Conservation (phyloP, 805 yeast species). For the Helenozyma baotianmanensis region DNA sequence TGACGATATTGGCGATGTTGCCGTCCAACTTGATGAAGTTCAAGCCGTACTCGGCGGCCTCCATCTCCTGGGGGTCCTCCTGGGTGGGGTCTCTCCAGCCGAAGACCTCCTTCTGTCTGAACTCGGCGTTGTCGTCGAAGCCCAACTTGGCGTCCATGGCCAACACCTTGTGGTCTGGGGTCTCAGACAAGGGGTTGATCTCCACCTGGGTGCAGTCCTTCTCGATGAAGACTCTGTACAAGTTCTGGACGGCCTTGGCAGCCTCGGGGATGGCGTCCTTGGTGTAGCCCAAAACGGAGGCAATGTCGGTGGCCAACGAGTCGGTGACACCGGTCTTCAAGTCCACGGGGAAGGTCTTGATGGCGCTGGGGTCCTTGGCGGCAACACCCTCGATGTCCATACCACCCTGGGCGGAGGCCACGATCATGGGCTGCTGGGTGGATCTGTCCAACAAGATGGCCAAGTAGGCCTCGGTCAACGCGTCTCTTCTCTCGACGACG, state of each 20-base stretch:
- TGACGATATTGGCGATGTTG: slow-evolving; percentile 96
- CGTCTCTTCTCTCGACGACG: slow-evolving; percentile 91
- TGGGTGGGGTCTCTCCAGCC: slow-evolving; percentile 96
- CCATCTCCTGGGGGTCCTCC: slow-evolving; percentile 96
- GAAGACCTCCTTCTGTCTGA: slow-evolving; percentile 92
- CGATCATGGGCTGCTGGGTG: slow-evolving; percentile 84
- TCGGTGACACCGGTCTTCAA: slow-evolving; percentile 77
- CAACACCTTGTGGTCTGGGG: slow-evolving; percentile 81
- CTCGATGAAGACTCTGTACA: slow-evolving; percentile 85
- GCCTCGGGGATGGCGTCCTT: slow-evolving; percentile 76
- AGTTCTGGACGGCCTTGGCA: slow-evolving; percentile 77
- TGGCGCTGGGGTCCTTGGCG: slow-evolving; percentile 81
- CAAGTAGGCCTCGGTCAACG: slow-evolving; percentile 90
- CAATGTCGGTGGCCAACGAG: slow-evolving; percentile 68
- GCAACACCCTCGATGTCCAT: slow-evolving; percentile 99
- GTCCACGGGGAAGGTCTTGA: slow-evolving; percentile 79
- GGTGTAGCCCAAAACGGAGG: slow-evolving; percentile 78
- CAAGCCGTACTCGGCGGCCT: slow-evolving; percentile 83
- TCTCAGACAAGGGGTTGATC: slow-evolving; percentile 96
- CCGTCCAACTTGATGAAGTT: slow-evolving; percentile 98
- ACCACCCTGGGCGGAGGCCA: slow-evolving; percentile 98
- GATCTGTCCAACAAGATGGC: slow-evolving; percentile 94
- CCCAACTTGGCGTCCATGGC: slow-evolving; percentile 99
- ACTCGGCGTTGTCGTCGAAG: slow-evolving; percentile 94
- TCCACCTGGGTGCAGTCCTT: slow-evolving; percentile 97